Conservation (phyloP, 2,329 filamentous ascomycete genomes). For the Coniochaeta sp. region DNA sequence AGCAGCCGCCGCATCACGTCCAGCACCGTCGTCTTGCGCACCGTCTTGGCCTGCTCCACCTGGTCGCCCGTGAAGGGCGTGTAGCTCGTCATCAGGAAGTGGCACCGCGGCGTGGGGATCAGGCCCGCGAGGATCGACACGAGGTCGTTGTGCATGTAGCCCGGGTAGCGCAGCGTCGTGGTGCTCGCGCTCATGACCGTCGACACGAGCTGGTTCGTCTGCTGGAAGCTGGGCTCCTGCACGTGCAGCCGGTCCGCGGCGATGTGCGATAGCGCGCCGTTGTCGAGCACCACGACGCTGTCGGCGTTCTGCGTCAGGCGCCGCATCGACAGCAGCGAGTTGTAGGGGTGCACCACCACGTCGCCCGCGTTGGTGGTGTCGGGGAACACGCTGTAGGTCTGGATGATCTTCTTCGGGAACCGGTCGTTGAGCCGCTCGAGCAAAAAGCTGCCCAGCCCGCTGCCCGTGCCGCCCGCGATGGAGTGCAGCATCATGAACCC, state of each 20-base stretch:
- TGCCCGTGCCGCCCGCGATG: conserved; percentile 93
- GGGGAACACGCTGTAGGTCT: conserved; percentile 97
- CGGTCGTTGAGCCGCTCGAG: conserved; percentile 93
- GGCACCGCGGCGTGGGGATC: conserved; percentile 91
- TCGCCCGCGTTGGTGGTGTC: conserved; percentile 82
- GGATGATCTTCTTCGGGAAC: conserved; percentile 98
- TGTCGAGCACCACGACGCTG: conserved; percentile 94
- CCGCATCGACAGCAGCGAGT: conserved; percentile 87
- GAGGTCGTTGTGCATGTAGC: conserved; percentile 99
- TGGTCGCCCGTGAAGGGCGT: conserved; percentile 96
- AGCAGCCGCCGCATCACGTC: conserved; percentile 95
- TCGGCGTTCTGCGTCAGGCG: conserved; percentile 93
- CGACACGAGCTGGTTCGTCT: conserved; percentile 94
- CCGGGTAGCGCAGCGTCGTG: conserved; percentile 90
- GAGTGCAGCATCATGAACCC: conserved; percentile 99
- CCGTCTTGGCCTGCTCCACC: conserved; percentile 93
- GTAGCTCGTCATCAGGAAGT: conserved; percentile 98
- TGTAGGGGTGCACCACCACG: conserved; percentile 97
- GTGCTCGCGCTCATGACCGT: conserved; percentile 99
- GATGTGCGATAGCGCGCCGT: conserved; percentile 87
- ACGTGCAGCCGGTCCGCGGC: conserved; percentile 92
- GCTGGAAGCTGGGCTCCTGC: conserved; percentile 90
- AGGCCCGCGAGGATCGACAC: conserved; percentile 94
- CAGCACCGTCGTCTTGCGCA: conserved; percentile 94
- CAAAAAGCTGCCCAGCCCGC: conserved; percentile 89